Evolutionary conservation across 768 basidiomycete species (phyloP).

Genomic region (Peribolospora baueri): DNA sequence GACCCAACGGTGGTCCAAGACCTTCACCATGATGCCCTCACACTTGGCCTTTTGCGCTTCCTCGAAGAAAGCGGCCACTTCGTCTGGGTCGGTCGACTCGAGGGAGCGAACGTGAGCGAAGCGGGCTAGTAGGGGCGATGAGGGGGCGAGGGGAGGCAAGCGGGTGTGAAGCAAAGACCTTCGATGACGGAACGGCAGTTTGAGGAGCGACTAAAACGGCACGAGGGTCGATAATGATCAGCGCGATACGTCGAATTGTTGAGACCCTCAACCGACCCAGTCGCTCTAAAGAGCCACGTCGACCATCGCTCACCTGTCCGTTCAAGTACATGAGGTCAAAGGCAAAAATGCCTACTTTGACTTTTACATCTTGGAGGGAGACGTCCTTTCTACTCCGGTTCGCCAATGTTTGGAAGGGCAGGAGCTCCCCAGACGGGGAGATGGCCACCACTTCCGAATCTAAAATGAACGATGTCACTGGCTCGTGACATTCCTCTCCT

Average conservation of each 20-base stretch:
- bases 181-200: slow-evolving; percentile 43
- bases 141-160: slow-evolving; percentile 33
- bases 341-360: slow-evolving; percentile 57
- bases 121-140: slow-evolving; percentile 29
- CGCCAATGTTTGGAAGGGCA: slow-evolving; percentile 67
- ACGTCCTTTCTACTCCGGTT: slow-evolving; percentile 68
- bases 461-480: slow-evolving; percentile 42
- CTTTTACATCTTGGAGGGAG: slow-evolving; percentile 41
- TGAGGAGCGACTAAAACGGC: slow-evolving; percentile 36
- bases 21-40: slow-evolving; percentile 90
- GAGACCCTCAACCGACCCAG: background rate
- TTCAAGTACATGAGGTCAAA: slow-evolving; percentile 79
- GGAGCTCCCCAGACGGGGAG: slow-evolving; percentile 38
- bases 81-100: slow-evolving; percentile 34
- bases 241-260: background rate
- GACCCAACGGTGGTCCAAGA: background rate
- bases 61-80: slow-evolving; percentile 50
- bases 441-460: slow-evolving; percentile 76
- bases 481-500: background rate
- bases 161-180: slow-evolving; percentile 35
- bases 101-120: slow-evolving; percentile 48
- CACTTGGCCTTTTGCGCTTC: slow-evolving; percentile 39
- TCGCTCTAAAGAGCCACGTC: slow-evolving; percentile 1
- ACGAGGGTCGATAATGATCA: background rate
- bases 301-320: slow-evolving; percentile 33